Conservation (phyloP, 2,329 filamentous ascomycete species). For the Alternaria brassicicola region DNA sequence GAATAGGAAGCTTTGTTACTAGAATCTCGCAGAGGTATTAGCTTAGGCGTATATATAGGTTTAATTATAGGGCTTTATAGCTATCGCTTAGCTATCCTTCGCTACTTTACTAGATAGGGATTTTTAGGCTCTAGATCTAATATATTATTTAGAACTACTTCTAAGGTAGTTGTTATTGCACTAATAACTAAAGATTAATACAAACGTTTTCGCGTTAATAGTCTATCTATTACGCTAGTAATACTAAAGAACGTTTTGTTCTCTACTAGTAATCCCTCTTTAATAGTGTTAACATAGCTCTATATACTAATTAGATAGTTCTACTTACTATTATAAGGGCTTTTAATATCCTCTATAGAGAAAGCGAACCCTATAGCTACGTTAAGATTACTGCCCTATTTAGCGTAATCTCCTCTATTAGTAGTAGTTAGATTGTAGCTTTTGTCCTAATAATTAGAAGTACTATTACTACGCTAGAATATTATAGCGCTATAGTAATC, state of each 20-base stretch:
- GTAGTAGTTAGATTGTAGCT: not conserved
- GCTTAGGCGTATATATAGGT: conserved; percentile 10
- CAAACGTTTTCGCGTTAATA: conserved; percentile 12
- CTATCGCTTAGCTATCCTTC: conserved; percentile 13
- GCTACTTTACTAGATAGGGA: conserved; percentile 12
- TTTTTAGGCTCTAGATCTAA: conserved; percentile 12
- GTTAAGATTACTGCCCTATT: not conserved
- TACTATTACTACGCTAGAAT: not conserved
- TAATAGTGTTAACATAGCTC: conserved; percentile 7
- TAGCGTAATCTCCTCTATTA: not conserved
- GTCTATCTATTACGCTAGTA: conserved; percentile 6
- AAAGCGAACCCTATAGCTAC: conserved; percentile 10
- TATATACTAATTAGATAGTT: conserved; percentile 8
- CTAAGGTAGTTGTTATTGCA: conserved; percentile 6
- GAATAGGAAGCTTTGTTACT: not conserved
- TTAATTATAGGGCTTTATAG: conserved; percentile 11
- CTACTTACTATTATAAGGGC: conserved; percentile 17
- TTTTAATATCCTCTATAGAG: conserved; percentile 10
- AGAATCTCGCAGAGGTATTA: conserved; percentile 5
- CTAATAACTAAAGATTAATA: conserved; percentile 10
- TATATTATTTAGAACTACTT: conserved; percentile 9
- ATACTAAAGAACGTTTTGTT: conserved; percentile 8
- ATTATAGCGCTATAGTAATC: not conserved
- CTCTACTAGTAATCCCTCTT: conserved; percentile 7
- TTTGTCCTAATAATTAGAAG: not conserved